Evolutionary conservation across 2,329 filamentous ascomycete genomes (phyloP).

Genomic region (Calonectria leucothoes): DNA sequence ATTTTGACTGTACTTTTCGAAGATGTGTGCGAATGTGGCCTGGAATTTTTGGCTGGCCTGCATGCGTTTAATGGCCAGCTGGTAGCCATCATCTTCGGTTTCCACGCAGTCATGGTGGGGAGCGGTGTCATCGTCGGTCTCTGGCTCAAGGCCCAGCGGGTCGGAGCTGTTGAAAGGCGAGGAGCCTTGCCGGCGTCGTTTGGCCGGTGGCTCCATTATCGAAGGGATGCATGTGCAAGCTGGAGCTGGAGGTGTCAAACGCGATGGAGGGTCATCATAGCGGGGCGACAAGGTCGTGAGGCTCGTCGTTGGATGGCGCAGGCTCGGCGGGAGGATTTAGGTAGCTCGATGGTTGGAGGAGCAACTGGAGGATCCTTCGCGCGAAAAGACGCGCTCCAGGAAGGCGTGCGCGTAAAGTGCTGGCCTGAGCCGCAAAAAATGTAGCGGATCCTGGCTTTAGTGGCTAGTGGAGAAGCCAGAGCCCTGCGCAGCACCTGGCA

Average conservation of each 20-base stretch:
- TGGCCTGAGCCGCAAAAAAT: not conserved
- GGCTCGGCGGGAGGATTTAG: conserved; percentile 1
- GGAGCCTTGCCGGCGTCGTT: conserved; percentile 68
- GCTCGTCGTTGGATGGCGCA: not conserved
- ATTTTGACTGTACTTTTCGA: conserved; percentile 86
- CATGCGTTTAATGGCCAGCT: conserved; percentile 71
- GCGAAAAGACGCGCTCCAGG: conserved; percentile 25
- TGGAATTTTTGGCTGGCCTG: conserved; percentile 80
- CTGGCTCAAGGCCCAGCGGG: conserved; percentile 44
- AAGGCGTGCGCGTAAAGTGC: conserved; percentile 38
- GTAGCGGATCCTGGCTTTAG: not conserved
- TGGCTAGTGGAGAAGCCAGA: not conserved
- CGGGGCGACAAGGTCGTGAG: not conserved
- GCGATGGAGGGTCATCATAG: not conserved
- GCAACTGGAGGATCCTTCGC: conserved; percentile 35
- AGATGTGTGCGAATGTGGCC: conserved; percentile 87
- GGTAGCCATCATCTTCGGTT: conserved; percentile 62
- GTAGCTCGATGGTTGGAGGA: conserved; percentile 38
- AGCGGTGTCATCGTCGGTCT: conserved; percentile 57
- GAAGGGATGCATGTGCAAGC: not conserved
- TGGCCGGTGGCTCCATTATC: conserved; percentile 68
- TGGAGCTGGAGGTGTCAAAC: not conserved
- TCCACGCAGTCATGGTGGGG: conserved; percentile 38
- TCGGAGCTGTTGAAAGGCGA: conserved; percentile 42
- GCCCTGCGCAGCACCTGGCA: not conserved